Conservation (phyloP, 305 asterid species). For the Striga hermonthica region DNA sequence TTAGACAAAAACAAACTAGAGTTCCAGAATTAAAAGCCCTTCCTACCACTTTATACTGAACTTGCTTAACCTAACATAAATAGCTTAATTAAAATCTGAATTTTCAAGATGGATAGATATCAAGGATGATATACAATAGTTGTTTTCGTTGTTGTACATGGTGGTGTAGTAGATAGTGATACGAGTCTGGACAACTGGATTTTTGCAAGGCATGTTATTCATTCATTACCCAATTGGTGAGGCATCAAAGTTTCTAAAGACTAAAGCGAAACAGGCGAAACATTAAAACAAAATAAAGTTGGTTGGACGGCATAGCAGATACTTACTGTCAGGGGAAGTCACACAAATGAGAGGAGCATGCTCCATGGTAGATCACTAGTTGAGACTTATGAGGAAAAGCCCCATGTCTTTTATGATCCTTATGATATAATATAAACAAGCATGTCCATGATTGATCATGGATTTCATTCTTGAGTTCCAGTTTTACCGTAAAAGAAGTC, state of each 20-base stretch:
- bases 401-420: slow-evolving; percentile 9
- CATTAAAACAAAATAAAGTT: neutral
- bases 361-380: too few relatives aligned
- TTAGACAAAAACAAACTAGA: too few relatives aligned
- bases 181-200: neutral
- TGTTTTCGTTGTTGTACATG: slow-evolving; percentile 20
- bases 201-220: neutral
- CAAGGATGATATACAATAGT: neutral
- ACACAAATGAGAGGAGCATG: too few relatives aligned
- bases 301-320: neutral
- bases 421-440: slow-evolving; percentile 6
- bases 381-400: neutral
- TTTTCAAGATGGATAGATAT: too few relatives aligned
- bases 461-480: too few relatives aligned
- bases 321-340: too few relatives aligned
- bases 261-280: neutral
- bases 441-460: too few relatives aligned
- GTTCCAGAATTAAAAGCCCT: too few relatives aligned
- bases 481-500: neutral
- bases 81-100: too few relatives aligned
- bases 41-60: too few relatives aligned
- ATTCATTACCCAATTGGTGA: neutral
- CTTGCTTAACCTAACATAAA: too few relatives aligned
- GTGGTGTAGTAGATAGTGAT: slow-evolving; percentile 8
- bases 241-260: neutral